Percentiles rank a stretch among this genome's conserved stretches.
Evolutionary conservation across 345 rosid genomes (phyloP).

Genomic region (Trapa incisa): DNA sequence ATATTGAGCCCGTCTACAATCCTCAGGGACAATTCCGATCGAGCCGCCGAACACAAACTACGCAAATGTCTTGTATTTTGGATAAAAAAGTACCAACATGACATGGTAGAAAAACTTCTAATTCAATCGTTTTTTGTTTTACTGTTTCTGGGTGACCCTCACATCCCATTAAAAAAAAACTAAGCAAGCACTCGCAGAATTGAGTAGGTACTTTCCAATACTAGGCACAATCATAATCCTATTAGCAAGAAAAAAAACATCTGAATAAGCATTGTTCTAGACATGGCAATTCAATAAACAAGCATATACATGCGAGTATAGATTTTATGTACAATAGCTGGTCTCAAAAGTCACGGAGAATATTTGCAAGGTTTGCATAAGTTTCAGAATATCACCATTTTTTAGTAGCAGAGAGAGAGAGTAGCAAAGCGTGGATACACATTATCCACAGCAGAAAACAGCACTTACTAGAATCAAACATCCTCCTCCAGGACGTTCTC

Average conservation of each 20-base stretch:
- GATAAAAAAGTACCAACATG: too few species aligned
- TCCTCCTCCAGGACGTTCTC: slow-evolving; percentile 58
- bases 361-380: neutral
- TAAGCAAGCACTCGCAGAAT: too few species aligned
- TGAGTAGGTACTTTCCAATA: neutral
- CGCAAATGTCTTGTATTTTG: too few species aligned
- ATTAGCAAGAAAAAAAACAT: too few species aligned
- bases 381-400: neutral
- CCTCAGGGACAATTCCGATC: too few species aligned
- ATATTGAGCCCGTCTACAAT: too few species aligned
- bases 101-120: too few species aligned
- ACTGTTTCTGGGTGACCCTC: too few species aligned
- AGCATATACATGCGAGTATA: neutral
- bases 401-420: neutral
- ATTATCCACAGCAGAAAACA: neutral
- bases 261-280: neutral
- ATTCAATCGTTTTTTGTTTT: too few species aligned
- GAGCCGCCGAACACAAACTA: too few species aligned
- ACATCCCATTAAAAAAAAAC: too few species aligned
- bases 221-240: neutral
- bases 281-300: neutral
- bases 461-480: neutral
- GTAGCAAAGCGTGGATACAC: neutral
- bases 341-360: neutral
- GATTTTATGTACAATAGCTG: neutral